These are phyloP conservation scores for Pascua sp. DNA, from an alignment of 1,284 basidiomycete species.

Conservation along the genomic window DNA sequence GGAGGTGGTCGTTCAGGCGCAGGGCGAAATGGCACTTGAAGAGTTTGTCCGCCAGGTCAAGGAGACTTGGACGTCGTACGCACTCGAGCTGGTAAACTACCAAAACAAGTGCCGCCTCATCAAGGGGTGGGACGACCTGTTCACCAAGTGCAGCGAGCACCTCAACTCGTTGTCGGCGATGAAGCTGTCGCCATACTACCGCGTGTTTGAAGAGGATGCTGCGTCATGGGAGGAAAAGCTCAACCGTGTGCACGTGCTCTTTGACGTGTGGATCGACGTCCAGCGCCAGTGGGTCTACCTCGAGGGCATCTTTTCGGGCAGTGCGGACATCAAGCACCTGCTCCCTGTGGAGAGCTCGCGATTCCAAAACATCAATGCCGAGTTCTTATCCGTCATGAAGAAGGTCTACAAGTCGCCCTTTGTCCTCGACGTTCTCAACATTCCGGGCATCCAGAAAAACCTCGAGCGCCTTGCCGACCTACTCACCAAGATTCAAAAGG, in stretches of 20 bases:
- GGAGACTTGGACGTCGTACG: conserved; percentile 94
- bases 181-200: conserved; percentile 96
- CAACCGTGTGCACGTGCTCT: conserved; percentile 90
- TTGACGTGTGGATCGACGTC: conserved; percentile 99
- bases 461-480: conserved; percentile 94
- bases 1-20: conserved; percentile 94
- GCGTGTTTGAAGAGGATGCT: conserved; percentile 93
- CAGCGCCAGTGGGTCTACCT: conserved; percentile 99
- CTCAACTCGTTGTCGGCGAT: conserved; percentile 93
- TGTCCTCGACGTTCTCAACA: conserved; percentile 94
- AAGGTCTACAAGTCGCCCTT: conserved; percentile 99
- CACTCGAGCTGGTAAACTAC: conserved; percentile 94
- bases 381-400: conserved; percentile 98
- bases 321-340: conserved; percentile 96
- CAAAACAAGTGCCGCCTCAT: conserved; percentile 98
- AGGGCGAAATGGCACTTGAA: conserved; percentile 95
- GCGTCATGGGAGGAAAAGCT: conserved; percentile 91
- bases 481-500: conserved; percentile 98
- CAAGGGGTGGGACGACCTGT: conserved; percentile 95
- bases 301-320: conserved; percentile 98
- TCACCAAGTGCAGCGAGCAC: conserved; percentile 94
- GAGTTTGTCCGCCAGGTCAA: conserved; percentile 94
- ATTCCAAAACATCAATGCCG: conserved; percentile 98
- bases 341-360: conserved; percentile 94
- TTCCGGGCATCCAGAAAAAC: conserved; percentile 92